Conservation (phyloP, 2,329 filamentous ascomycete genomes). For the Elsinoe perseae region DNA sequence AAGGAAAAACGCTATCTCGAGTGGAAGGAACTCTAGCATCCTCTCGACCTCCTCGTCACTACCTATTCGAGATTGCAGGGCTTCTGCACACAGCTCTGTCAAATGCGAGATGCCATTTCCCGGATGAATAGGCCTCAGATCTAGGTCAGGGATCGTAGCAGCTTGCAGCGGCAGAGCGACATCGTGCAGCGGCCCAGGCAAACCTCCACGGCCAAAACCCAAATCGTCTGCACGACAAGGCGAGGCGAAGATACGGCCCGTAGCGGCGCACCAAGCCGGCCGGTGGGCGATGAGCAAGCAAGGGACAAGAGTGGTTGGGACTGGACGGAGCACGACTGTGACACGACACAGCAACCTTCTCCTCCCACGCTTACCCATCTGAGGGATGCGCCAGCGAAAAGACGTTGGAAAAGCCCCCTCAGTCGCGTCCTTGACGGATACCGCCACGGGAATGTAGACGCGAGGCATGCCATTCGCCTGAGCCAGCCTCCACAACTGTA, state of each 20-base stretch:
- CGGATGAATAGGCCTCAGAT: constrained; percentile 13
- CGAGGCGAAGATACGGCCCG: constrained; percentile 14
- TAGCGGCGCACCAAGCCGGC: constrained; percentile 1
- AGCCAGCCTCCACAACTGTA: neutral
- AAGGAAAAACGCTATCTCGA: neutral
- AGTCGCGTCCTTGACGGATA: constrained; percentile 1
- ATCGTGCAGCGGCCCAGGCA: constrained; percentile 14
- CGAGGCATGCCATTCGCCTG: neutral
- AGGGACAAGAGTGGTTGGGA: constrained; percentile 10
- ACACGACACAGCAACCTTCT: neutral
- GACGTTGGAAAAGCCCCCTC: constrained; percentile 13
- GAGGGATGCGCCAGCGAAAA: constrained; percentile 1
- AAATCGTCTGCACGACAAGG: constrained; percentile 4
- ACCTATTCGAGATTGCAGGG: constrained; percentile 12
- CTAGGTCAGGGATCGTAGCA: constrained; percentile 15
- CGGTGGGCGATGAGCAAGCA: neutral
- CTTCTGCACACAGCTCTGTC: constrained; percentile 1
- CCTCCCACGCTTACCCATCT: neutral
- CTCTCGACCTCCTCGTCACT: neutral
- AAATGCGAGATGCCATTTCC: constrained; percentile 12
- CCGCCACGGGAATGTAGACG: constrained; percentile 5
- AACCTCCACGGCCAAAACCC: constrained; percentile 9
- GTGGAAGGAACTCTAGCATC: neutral
- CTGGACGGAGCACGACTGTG: constrained; percentile 1
- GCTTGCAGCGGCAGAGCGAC: constrained; percentile 15